Conservation (phyloP, 805 yeast genomes). For the Isabelozyma heimii region DNA sequence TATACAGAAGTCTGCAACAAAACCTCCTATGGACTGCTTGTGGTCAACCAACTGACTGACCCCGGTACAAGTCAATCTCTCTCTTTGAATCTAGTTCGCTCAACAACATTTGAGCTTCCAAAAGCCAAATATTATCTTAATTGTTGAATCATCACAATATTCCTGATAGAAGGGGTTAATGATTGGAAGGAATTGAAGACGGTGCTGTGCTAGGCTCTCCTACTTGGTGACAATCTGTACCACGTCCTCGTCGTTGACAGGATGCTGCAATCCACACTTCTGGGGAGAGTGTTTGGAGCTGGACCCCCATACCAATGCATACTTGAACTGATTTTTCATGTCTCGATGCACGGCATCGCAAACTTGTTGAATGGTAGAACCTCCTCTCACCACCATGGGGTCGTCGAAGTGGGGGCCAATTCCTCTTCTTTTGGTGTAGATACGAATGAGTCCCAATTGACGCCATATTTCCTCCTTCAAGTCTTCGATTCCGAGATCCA, state of each 20-base stretch:
- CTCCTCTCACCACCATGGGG: conserved; percentile 85
- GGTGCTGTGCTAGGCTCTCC: not conserved
- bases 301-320: conserved; percentile 96
- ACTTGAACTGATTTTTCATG: conserved; percentile 86
- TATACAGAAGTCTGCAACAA: no score
- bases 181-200: no score
- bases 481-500: conserved; percentile 82
- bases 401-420: conserved; percentile 75
- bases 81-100: no score
- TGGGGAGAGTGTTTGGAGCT: conserved; percentile 95
- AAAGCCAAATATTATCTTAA: no score
- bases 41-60: no score
- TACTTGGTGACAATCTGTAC: conserved; percentile 85
- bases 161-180: no score
- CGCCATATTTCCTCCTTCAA: conserved; percentile 93
- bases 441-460: conserved; percentile 71
- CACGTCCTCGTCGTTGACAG: conserved; percentile 89
- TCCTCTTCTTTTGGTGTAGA: conserved; percentile 89
- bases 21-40: no score
- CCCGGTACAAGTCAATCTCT: no score
- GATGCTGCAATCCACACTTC: conserved; percentile 86
- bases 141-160: no score
- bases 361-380: conserved; percentile 77
- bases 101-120: no score
- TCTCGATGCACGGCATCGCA: conserved; percentile 93